phyloP scores from a whole-genome alignment of 768 basidiomycete species.

The Termitomyces sp. region DNA sequence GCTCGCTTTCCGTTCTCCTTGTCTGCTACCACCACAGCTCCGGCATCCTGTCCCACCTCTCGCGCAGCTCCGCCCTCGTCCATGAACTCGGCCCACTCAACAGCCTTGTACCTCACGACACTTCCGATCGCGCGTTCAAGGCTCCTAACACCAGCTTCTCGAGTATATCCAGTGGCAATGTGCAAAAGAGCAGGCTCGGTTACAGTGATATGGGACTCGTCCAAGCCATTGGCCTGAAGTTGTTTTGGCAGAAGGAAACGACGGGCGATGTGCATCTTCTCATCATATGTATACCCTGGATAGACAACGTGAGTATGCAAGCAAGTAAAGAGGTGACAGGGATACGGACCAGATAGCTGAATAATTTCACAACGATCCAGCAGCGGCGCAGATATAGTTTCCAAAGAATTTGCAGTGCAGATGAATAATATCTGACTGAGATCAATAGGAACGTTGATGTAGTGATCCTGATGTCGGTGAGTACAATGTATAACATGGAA shows the following conservation, averaged over 20 bases:
- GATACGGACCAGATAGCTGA: slow-evolving; percentile 58
- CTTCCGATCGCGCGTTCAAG: slow-evolving; percentile 84
- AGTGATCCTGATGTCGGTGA: slow-evolving; percentile 66
- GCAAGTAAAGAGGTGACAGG: background rate
- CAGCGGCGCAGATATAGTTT: slow-evolving; percentile 84
- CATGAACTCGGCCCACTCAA: slow-evolving; percentile 77
- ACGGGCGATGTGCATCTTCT: slow-evolving; percentile 87
- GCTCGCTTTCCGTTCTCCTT: slow-evolving; percentile 20
- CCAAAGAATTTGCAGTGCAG: slow-evolving; percentile 87
- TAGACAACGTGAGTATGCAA: background rate
- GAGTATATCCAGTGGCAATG: slow-evolving; percentile 76
- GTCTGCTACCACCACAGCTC: slow-evolving; percentile 13
- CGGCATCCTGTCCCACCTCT: slow-evolving; percentile 16
- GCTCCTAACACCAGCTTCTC: slow-evolving; percentile 90
- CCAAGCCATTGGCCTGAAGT: slow-evolving; percentile 70
- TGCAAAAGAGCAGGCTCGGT: slow-evolving; percentile 66
- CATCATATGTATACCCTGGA: slow-evolving; percentile 77
- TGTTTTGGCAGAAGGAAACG: slow-evolving; percentile 90
- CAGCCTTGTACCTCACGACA: slow-evolving; percentile 89
- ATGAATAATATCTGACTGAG: slow-evolving; percentile 88
- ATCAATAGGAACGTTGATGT: slow-evolving; percentile 84
- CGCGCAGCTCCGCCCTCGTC: slow-evolving; percentile 30
- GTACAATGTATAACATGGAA: background rate
- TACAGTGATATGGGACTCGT: slow-evolving; percentile 53
- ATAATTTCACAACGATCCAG: slow-evolving; percentile 89